A percentile compares a stretch with the other conserved stretches of the same genome.
These are phyloP conservation scores for Kregervanrija pseudodelftensis DNA, from an alignment of 805 yeast species.

Conservation along the genomic window DNA sequence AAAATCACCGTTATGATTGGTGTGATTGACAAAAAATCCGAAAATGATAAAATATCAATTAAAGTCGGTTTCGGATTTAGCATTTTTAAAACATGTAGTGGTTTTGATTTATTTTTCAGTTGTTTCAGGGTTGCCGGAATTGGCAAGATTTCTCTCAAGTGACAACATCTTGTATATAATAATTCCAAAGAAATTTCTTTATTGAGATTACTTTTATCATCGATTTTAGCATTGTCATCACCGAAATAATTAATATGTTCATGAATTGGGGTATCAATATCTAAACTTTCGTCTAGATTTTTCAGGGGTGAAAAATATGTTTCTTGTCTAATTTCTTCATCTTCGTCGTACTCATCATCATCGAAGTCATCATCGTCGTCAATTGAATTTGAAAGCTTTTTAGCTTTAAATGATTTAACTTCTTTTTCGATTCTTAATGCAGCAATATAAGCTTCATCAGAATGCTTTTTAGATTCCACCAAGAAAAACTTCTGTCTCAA, in stretches of 20 bases:
- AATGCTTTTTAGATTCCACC: constrained; percentile 62
- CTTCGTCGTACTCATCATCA: constrained; percentile 17
- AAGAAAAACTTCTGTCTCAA: constrained; percentile 49
- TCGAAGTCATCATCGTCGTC: constrained; percentile 23
- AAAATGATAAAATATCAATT: constrained; percentile 49
- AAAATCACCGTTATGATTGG: constrained; percentile 49
- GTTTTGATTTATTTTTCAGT: constrained; percentile 42
- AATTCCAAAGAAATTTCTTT: constrained; percentile 39
- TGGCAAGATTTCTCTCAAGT: constrained; percentile 41
- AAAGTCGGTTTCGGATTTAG: constrained; percentile 53
- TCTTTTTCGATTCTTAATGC: constrained; percentile 67
- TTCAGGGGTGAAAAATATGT: neutral
- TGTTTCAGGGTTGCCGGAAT: constrained; percentile 48
- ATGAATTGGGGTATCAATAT: constrained; percentile 65
- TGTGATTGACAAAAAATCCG: constrained; percentile 50
- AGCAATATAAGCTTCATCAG: constrained; percentile 66
- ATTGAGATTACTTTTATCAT: constrained; percentile 5
- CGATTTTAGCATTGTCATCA: constrained; percentile 3
- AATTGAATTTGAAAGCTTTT: constrained; percentile 13
- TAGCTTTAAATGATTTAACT: constrained; percentile 40
- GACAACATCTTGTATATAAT: constrained; percentile 44
- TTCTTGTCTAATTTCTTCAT: constrained; percentile 2
- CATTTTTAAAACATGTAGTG: constrained; percentile 47
- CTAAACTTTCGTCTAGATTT: constrained; percentile 23
- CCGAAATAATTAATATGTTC: constrained; percentile 33